phyloP scores from a whole-genome alignment of 1,139 yeast genomes.

The Pichia terricola region DNA sequence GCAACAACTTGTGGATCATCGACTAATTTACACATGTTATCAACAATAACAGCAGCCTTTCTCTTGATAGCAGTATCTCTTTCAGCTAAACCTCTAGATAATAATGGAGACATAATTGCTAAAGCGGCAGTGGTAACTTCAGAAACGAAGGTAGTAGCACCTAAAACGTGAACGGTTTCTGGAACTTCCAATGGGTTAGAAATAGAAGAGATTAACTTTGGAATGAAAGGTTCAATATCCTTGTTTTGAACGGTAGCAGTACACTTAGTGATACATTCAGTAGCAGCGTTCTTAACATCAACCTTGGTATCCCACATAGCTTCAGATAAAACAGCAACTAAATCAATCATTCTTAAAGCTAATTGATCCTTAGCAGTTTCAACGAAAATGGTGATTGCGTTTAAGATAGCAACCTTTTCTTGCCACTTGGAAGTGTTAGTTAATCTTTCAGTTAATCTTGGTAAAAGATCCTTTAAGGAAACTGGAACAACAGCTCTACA shows the following conservation, averaged over 20 bases:
- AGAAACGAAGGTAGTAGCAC: slow-evolving; percentile 99
- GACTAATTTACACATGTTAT: slow-evolving; percentile 99
- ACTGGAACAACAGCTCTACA: slow-evolving; percentile 83
- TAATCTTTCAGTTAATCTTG: slow-evolving; percentile 65
- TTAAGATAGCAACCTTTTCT: slow-evolving; percentile 88
- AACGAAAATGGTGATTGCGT: slow-evolving; percentile 77
- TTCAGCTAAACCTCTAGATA: slow-evolving; percentile 98
- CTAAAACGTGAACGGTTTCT: slow-evolving; percentile 96
- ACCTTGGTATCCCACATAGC: slow-evolving; percentile 99
- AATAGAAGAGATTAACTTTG: slow-evolving; percentile 92
- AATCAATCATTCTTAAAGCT: slow-evolving; percentile 98
- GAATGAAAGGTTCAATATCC: slow-evolving; percentile 98
- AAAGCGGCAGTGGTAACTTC: slow-evolving; percentile 99
- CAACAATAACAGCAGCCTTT: slow-evolving; percentile 98
- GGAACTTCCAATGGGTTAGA: slow-evolving; percentile 96
- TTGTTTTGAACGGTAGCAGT: slow-evolving; percentile 98
- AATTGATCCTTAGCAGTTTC: slow-evolving; percentile 93
- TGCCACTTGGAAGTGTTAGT: slow-evolving; percentile 88
- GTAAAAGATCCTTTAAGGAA: slow-evolving; percentile 84
- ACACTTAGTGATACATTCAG: slow-evolving; percentile 89
- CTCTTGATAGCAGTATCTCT: slow-evolving; percentile 99
- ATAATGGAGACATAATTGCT: slow-evolving; percentile 98
- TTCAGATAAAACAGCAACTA: slow-evolving; percentile 96
- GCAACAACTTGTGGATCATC: slow-evolving; percentile 99
- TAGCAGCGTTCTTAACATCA: slow-evolving; percentile 95